These are phyloP conservation scores for Isatis tinctoria DNA, from an alignment of 345 rosid species.

Conservation along the genomic window DNA sequence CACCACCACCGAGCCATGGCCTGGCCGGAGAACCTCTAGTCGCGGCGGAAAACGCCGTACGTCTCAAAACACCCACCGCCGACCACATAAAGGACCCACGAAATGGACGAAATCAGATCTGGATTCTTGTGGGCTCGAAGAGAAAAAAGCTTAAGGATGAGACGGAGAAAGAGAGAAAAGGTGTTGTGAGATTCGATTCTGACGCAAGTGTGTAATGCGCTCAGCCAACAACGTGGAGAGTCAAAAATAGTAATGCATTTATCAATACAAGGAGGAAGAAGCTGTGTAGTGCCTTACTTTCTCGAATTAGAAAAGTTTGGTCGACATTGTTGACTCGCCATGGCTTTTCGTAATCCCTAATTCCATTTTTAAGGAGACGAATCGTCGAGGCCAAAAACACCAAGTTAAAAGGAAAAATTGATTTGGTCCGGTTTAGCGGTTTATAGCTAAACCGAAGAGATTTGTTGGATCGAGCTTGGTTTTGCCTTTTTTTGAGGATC, in stretches of 20 bases:
- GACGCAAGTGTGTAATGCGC: slow-evolving; percentile 1
- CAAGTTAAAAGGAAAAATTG: too few species aligned
- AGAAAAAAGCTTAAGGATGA: not conserved
- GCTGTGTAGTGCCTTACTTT: slow-evolving; percentile 4
- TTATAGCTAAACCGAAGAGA: not conserved
- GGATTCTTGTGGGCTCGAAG: not conserved
- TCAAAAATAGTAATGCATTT: slow-evolving; percentile 21
- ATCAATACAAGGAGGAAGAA: slow-evolving; percentile 6
- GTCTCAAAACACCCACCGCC: slow-evolving; percentile 20
- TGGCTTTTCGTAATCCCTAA: slow-evolving; percentile 26
- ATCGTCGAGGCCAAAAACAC: not conserved
- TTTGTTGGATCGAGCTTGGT: not conserved
- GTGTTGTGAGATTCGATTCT: slow-evolving; percentile 24
- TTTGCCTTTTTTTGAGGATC: not conserved
- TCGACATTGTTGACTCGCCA: slow-evolving; percentile 23
- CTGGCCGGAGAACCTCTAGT: slow-evolving; percentile 10
- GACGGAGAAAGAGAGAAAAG: not conserved
- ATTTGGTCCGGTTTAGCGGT: not conserved
- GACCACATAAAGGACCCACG: slow-evolving; percentile 33
- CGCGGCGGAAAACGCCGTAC: slow-evolving; percentile 21
- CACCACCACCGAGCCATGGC: slow-evolving; percentile 23
- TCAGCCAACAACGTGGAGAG: slow-evolving; percentile 7
- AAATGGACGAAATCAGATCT: slow-evolving; percentile 8
- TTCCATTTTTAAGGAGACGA: not conserved
- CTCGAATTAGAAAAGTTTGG: slow-evolving; percentile 17